Base-by-base conservation (phyloP, 2,329 filamentous ascomycete genomes). In the Mycosphaerella arachidis region DNA sequence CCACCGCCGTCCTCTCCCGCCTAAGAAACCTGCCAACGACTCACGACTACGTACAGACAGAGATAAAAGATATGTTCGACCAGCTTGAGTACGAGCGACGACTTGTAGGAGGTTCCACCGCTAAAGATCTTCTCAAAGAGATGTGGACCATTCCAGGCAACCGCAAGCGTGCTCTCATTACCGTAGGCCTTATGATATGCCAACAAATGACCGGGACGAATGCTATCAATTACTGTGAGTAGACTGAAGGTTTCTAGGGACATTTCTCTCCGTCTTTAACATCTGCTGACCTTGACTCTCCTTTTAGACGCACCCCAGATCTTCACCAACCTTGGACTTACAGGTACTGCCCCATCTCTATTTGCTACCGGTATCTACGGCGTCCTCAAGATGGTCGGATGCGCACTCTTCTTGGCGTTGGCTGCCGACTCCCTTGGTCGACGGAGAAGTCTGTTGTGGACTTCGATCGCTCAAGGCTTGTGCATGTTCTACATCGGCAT, bases 301-400 rank as follows among this genome's bases (percentile, higher is more conserved):
- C 84, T 87, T 72, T 88, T 88, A 76, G 89, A 71, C 57, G 66
- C 67, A 31, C 88, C 88, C 0, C 81, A 83, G 57, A 90, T 91
- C 67, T 91, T 91, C 76, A 75, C 77, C 48, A 81, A 84, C 65
- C 78, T 90, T 2, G 88, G 88, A 18, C 79, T 91, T 57, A 75
- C 69, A 0, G 81, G 78, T 12, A 85, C 81, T 6, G 72, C 81
- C 43, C 79, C 82, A 45, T 84, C 82, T 18, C 82, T 91, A 27
- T 89, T 91, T 71, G 87, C 88, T 4, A 90, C 88, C 0, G 88
- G 88, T 45, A 82, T 91, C 65, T 91, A 90, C 70, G 88, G 88
- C 29, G 81, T 90, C 56, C 83, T 89, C 58, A 91, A 91, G 73
- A 85, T 87, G 74, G 74, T 79, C 9, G 82, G 84, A 43, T 89